A percentile compares a stretch with the other conserved stretches of the same genome.
Conservation (phyloP, 306 rosid genomes). For the Inga laurina region DNA sequence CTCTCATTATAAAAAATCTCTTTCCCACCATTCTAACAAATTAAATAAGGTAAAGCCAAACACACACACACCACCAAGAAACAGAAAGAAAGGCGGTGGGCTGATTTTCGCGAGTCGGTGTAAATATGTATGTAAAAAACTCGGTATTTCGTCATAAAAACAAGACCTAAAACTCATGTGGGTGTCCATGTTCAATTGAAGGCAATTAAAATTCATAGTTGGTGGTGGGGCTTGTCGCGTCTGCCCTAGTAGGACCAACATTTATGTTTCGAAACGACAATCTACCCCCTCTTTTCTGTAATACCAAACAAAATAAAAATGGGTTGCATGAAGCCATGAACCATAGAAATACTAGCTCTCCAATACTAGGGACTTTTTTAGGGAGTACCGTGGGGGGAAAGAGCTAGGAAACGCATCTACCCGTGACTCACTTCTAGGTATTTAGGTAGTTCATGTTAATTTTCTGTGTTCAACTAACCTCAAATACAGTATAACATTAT, state of each 20-base stretch:
- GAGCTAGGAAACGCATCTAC: not conserved
- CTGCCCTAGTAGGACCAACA: not conserved
- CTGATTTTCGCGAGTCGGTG: not conserved
- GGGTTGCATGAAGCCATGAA: not conserved
- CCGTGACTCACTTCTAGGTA: not conserved
- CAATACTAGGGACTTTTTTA: not conserved
- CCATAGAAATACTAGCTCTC: not conserved
- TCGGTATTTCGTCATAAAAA: conserved; percentile 14
- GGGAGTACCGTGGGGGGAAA: not conserved
- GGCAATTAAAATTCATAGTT: not conserved
- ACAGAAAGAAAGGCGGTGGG: conserved; percentile 14
- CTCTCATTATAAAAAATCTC: too few species aligned
- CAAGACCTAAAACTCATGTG: conserved; percentile 14
- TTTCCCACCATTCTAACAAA: too few species aligned
- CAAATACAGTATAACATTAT: conserved; percentile 37
- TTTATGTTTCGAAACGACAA: not conserved
- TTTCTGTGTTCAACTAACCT: conserved; percentile 45
- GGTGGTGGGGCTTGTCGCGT: conserved; percentile 31
- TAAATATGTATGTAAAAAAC: not conserved
- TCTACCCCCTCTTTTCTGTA: conserved; percentile 20
- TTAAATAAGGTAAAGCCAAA: too few species aligned
- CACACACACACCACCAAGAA: not conserved
- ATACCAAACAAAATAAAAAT: not conserved
- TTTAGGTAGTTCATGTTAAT: conserved; percentile 33
- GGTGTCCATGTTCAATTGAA: conserved; percentile 14